These are phyloP conservation scores for Porphyridium purpureum DNA, from an alignment of 23 red algal genomes.

Conservation along the genomic window DNA sequence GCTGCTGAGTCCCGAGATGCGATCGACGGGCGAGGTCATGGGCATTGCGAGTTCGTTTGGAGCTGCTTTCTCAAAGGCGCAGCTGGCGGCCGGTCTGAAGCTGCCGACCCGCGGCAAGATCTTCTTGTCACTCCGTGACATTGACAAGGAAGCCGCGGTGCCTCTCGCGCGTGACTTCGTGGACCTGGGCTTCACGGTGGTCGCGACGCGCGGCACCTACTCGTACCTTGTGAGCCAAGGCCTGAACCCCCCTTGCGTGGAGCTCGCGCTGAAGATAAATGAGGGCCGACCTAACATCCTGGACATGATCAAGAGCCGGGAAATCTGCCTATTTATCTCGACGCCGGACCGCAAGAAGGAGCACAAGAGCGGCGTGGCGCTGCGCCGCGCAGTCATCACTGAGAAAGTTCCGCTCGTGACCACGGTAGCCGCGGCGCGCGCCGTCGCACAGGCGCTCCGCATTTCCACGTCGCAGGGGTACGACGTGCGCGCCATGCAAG, in stretches of 20 bases:
- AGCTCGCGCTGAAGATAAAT: conserved; percentile 68
- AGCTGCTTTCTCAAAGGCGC: conserved; percentile 82
- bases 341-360: conserved; percentile 52
- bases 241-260: conserved; percentile 47
- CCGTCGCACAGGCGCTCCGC: conserved; percentile 70
- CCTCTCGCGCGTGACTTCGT: conserved; percentile 75
- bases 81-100: conserved; percentile 68
- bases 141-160: conserved; percentile 46
- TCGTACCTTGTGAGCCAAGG: conserved; percentile 48
- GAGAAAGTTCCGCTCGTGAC: conserved; percentile 84
- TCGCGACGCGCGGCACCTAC: conserved; percentile 60
- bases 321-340: conserved; percentile 81
- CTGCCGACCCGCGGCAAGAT: conserved; percentile 60
- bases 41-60: conserved; percentile 84
- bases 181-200: conserved; percentile 79
- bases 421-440: conserved; percentile 75
- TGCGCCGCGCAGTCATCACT: conserved; percentile 51
- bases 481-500: conserved; percentile 83
- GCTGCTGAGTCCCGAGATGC: conserved; percentile 95
- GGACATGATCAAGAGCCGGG: conserved; percentile 81
- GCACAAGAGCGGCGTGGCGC: conserved; percentile 29
- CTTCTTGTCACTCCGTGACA: conserved; percentile 65
- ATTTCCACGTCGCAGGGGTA: conserved; percentile 54
- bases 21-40: conserved; percentile 99
- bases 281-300: conserved; percentile 91